phyloP scores from a whole-genome alignment of 495 filamentous ascomycete genomes.

The Tetracladium marchalianum region DNA sequence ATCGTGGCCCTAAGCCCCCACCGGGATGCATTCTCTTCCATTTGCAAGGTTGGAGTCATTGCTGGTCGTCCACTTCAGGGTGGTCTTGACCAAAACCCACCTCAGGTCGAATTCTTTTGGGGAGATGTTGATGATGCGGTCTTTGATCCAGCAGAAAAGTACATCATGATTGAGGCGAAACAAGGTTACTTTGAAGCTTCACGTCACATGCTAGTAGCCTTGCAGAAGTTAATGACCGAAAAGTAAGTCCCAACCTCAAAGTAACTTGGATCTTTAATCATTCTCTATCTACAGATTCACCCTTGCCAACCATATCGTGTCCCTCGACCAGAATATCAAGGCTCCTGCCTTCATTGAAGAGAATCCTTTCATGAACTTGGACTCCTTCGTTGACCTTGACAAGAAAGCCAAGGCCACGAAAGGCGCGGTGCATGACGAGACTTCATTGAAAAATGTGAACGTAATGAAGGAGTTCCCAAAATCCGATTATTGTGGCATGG shows the following conservation, averaged over 20 bases:
- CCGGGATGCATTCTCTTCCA: slow-evolving; percentile 40
- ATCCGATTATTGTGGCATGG: slow-evolving; percentile 33
- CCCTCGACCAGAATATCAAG: slow-evolving; percentile 29
- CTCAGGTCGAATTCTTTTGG: slow-evolving; percentile 58
- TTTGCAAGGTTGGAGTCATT: slow-evolving; percentile 49
- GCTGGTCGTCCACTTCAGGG: slow-evolving; percentile 44
- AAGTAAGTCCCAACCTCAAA: slow-evolving; percentile 26
- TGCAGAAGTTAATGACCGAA: slow-evolving; percentile 53
- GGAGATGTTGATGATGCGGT: slow-evolving; percentile 38
- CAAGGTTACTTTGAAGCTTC: slow-evolving; percentile 51
- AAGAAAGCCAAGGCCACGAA: neutral
- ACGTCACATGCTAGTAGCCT: slow-evolving; percentile 47
- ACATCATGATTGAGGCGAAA: slow-evolving; percentile 55
- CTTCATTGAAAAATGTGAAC: slow-evolving; percentile 22
- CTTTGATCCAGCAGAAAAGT: slow-evolving; percentile 49
- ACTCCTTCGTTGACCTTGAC: slow-evolving; percentile 14
- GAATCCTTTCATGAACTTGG: slow-evolving; percentile 36
- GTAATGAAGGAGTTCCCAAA: slow-evolving; percentile 42
- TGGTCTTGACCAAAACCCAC: slow-evolving; percentile 44
- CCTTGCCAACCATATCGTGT: slow-evolving; percentile 46
- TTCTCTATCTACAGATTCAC: slow-evolving; percentile 37
- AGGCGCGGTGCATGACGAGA: neutral
- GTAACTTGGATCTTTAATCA: neutral
- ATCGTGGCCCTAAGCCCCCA: slow-evolving; percentile 49
- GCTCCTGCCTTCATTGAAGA: slow-evolving; percentile 38